These are phyloP conservation scores for Pleurotus platypus DNA, from an alignment of 768 basidiomycete species.

Conservation along the genomic window DNA sequence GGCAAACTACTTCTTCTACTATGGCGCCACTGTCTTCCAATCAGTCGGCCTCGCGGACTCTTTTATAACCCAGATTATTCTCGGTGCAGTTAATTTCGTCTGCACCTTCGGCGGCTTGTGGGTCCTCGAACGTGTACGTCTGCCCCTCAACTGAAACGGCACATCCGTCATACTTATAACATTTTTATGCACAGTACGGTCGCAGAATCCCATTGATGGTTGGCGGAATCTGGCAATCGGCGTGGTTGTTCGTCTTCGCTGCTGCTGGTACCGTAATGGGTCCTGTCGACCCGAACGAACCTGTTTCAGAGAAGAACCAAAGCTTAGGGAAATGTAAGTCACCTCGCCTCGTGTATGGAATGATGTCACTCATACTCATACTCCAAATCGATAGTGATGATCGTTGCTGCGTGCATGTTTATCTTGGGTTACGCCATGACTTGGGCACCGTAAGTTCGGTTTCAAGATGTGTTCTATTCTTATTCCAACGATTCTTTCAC, in stretches of 20 bases:
- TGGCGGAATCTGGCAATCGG: conserved; percentile 68
- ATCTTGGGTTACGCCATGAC: conserved; percentile 71
- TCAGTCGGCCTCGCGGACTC: conserved; percentile 66
- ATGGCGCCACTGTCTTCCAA: conserved; percentile 61
- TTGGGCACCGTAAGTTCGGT: conserved; percentile 48
- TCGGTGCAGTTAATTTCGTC: conserved; percentile 69
- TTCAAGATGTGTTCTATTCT: not conserved
- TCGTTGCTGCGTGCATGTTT: conserved; percentile 66
- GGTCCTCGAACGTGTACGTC: conserved; percentile 59
- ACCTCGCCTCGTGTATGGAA: not conserved
- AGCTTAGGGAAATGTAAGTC: conserved; percentile 50
- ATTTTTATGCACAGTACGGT: conserved; percentile 44
- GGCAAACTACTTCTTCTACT: conserved; percentile 70
- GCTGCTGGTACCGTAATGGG: conserved; percentile 64
- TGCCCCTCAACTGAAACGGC: not conserved
- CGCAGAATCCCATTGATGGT: conserved; percentile 60
- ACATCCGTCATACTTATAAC: not conserved
- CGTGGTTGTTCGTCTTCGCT: conserved; percentile 72
- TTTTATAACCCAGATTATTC: conserved; percentile 71
- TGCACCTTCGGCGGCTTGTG: conserved; percentile 74
- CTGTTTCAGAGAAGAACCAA: conserved; percentile 23
- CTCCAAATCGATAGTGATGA: conserved; percentile 43
- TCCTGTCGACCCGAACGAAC: conserved; percentile 24
- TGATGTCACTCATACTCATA: not conserved
- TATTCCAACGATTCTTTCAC: not conserved